Base-by-base conservation (phyloP, 2,329 filamentous ascomycete species). In the Alternaria gaisen region DNA sequence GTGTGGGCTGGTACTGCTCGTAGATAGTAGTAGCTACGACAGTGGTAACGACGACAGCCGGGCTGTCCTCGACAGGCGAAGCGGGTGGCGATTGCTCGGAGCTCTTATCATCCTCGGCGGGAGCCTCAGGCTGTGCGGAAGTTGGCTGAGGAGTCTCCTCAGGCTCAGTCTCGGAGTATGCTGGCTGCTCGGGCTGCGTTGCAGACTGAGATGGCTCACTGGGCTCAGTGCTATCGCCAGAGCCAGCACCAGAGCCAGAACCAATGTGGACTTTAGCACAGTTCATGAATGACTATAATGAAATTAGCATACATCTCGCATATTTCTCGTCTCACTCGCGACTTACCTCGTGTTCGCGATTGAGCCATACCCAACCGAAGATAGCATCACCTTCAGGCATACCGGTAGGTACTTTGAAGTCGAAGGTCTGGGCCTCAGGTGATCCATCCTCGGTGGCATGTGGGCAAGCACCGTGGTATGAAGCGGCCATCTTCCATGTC, bases 291-390 rank as follows among this genome's bases (percentile, higher is more conserved):
- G 80, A 20, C 38, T 41, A 8, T 20, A 41, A 41, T 18, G 38
- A 22, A 41, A 11, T 41, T 22, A 41, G 38, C 18, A n/a, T 22
- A 41, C 20, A 18, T 41, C 38, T 41, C 38, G 11, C 38, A 41
- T 22, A 18, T 18, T 22, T 20, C 10, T 22, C 18, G 18, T 41
- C 36, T 40, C n/a, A 14, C 9, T 20, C 18, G 18, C 4, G 10
- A 41, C 18, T 41, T 41, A 41, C 76, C 60, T 83, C 81, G 54
- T 81, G 74, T 68, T 83, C 81, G 26, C 82, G 79, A 54, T 84
- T 84, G 46, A 82, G 70, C 82, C 82, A 84, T 1, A 79, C 79
- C 82, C 81, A 83, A 1, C 77, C 78, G 60, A 84, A 83, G 16
- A 84, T 64, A 12, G 77, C 79, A n/a, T 75, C 68, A 9, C 81